These are phyloP conservation scores for Fusarium devonianum DNA, from an alignment of 2,329 filamentous ascomycete species.

Conservation along the genomic window DNA sequence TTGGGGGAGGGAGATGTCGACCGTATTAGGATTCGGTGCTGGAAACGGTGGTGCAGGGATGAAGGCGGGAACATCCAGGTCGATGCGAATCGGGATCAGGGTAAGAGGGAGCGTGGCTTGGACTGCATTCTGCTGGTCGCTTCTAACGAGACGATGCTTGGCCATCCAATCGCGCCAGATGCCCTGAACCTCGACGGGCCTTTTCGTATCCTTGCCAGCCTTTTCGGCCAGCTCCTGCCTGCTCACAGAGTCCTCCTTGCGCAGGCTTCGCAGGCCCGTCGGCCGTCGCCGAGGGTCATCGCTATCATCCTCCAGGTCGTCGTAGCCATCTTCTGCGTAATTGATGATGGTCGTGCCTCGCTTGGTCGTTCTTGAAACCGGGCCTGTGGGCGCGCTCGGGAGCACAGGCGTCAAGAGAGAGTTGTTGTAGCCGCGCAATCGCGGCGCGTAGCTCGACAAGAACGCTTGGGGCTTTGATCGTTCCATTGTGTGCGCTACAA, in stretches of 20 bases:
- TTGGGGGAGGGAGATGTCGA: constrained; percentile 77
- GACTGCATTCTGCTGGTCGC: constrained; percentile 67
- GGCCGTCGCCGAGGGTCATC: constrained; percentile 79
- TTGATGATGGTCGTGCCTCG: constrained; percentile 96
- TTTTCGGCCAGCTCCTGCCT: constrained; percentile 74
- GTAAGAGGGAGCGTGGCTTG: constrained; percentile 84
- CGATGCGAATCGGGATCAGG: constrained; percentile 94
- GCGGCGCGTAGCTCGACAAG: constrained; percentile 89
- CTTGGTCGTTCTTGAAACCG: constrained; percentile 87
- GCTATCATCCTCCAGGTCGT: constrained; percentile 77
- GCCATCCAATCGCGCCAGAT: constrained; percentile 97
- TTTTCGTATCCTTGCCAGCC: constrained; percentile 80
- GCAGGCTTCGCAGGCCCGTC: constrained; percentile 82
- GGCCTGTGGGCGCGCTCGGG: constrained; percentile 70
- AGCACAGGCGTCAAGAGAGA: constrained; percentile 87
- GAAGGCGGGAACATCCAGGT: constrained; percentile 87
- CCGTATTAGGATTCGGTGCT: constrained; percentile 65
- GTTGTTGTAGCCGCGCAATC: constrained; percentile 89
- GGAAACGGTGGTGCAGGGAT: constrained; percentile 71
- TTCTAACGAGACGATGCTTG: constrained; percentile 65
- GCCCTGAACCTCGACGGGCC: constrained; percentile 84
- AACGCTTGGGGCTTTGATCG: constrained; percentile 78
- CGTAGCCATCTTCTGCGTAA: constrained; percentile 95
- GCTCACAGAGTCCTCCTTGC: constrained; percentile 74
- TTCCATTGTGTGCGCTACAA: constrained; percentile 53